Evolutionary conservation across 2,329 filamentous ascomycete genomes (phyloP).

Genomic region (Purpureocillium lavendulum): DNA sequence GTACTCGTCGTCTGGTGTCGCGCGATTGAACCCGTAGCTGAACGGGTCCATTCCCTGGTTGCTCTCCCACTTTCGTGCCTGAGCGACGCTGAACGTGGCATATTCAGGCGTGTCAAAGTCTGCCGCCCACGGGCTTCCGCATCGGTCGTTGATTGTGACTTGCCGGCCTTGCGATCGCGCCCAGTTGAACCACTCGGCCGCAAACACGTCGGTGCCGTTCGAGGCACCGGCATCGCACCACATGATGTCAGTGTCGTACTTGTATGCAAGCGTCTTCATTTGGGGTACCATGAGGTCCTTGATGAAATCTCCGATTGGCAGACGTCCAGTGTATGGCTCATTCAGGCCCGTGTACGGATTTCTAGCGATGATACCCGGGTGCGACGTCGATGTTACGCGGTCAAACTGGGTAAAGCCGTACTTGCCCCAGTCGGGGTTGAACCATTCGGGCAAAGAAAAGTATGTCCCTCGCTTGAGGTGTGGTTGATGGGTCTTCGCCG

Average conservation of each 20-base stretch:
- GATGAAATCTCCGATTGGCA: conserved; percentile 31
- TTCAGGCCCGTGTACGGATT: conserved; percentile 33
- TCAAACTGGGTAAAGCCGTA: conserved; percentile 31
- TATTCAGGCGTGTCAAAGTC: conserved; percentile 58
- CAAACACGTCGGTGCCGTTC: conserved; percentile 32
- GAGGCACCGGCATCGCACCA: conserved; percentile 39
- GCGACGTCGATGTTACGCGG: conserved; percentile 18
- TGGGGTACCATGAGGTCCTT: conserved; percentile 35
- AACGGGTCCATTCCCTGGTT: conserved; percentile 53
- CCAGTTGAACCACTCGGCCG: conserved; percentile 31
- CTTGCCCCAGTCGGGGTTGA: conserved; percentile 33
- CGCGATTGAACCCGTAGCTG: conserved; percentile 50
- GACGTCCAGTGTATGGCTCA: conserved; percentile 33
- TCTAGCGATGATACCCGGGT: conserved; percentile 26
- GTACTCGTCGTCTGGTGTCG: conserved; percentile 38
- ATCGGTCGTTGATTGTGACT: conserved; percentile 48
- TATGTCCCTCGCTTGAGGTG: conserved; percentile 34
- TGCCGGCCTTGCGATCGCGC: conserved; percentile 31
- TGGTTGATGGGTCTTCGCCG: conserved; percentile 19
- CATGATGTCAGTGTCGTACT: conserved; percentile 37
- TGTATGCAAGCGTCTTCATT: conserved; percentile 34
- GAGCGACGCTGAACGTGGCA: conserved; percentile 19
- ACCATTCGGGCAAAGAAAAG: conserved; percentile 42
- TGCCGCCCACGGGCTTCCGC: conserved; percentile 37
- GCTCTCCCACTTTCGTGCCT: conserved; percentile 50